Conservation (phyloP, 108 stramenopile species). For the Conticribra weissflogii region DNA sequence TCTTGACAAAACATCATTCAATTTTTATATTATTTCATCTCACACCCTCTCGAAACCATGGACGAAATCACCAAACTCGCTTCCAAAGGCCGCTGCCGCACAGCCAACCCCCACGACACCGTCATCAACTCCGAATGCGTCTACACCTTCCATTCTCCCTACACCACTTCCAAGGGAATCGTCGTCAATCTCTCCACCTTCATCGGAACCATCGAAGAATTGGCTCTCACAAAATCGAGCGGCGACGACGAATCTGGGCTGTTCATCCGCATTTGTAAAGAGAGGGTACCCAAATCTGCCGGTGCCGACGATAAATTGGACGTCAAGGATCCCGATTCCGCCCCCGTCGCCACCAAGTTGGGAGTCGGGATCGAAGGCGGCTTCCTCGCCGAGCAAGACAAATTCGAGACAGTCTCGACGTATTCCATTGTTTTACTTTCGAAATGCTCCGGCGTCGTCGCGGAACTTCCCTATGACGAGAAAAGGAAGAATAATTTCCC, state of each 20-base stretch:
- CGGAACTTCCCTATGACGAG: conserved; percentile 66
- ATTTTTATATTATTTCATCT: too few species aligned
- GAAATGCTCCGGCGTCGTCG: conserved; percentile 35
- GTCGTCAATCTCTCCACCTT: conserved; percentile 90
- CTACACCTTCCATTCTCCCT: conserved; percentile 91
- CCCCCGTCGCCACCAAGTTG: conserved; percentile 57
- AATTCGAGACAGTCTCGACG: conserved; percentile 65
- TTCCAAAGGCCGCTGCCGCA: conserved; percentile 70
- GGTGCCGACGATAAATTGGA: conserved; percentile 16
- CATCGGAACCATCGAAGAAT: conserved; percentile 77
- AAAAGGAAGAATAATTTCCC: conserved; percentile 64
- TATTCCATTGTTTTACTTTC: conserved; percentile 83
- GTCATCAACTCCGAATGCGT: conserved; percentile 92
- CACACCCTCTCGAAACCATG: too few species aligned
- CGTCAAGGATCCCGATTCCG: too few species aligned
- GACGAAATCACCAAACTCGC: conserved; percentile 55
- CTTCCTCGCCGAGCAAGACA: conserved; percentile 86
- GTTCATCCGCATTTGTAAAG: conserved; percentile 78
- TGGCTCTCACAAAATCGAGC: conserved; percentile 52
- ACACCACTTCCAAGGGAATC: conserved; percentile 72
- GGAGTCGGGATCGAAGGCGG: conserved; percentile 96
- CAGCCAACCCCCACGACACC: conserved; percentile 65
- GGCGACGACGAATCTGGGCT: conserved; percentile 57
- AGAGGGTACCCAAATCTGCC: conserved; percentile 48
- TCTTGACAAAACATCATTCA: too few species aligned